Conservation (phyloP, 148 eudicot species). For the Oxyria digyna region DNA sequence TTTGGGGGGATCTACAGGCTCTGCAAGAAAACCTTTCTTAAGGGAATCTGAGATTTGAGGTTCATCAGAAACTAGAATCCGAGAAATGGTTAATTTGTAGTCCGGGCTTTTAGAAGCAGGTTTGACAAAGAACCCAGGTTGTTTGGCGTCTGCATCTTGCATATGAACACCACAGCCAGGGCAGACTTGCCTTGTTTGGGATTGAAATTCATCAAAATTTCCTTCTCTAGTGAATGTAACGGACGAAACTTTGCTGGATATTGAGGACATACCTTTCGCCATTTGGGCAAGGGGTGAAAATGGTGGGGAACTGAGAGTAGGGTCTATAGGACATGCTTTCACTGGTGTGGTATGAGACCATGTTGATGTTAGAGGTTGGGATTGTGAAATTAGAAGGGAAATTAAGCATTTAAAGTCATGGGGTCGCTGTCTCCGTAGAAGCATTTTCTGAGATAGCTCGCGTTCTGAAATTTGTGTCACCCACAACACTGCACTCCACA, state of each 20-base stretch:
- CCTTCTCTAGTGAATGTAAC: slow-evolving; percentile 58
- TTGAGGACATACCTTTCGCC: slow-evolving; percentile 25
- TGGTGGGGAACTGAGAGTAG: slow-evolving; percentile 13
- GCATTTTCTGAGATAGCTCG: neutral
- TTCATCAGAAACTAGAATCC: slow-evolving; percentile 40
- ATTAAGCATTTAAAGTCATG: neutral
- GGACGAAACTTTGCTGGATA: slow-evolving; percentile 14
- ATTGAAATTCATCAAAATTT: slow-evolving; percentile 51
- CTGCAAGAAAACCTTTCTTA: slow-evolving; percentile 47
- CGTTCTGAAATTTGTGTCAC: neutral
- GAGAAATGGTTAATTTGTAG: slow-evolving; percentile 34
- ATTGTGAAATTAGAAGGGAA: neutral
- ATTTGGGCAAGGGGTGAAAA: slow-evolving; percentile 8
- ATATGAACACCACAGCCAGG: slow-evolving; percentile 93
- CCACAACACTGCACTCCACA: neutral
- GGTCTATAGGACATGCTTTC: slow-evolving; percentile 35
- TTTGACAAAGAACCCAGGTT: slow-evolving; percentile 54
- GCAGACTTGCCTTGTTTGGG: slow-evolving; percentile 36
- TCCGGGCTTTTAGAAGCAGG: slow-evolving; percentile 37
- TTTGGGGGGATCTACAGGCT: slow-evolving; percentile 22
- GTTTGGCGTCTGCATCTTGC: slow-evolving; percentile 52
- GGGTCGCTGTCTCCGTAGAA: neutral
- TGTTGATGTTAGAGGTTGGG: neutral
- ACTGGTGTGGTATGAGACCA: neutral
- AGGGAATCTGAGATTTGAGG: slow-evolving; percentile 38